These are phyloP conservation scores for Kernera saxatilis DNA, from an alignment of 345 rosid genomes.

Conservation along the genomic window DNA sequence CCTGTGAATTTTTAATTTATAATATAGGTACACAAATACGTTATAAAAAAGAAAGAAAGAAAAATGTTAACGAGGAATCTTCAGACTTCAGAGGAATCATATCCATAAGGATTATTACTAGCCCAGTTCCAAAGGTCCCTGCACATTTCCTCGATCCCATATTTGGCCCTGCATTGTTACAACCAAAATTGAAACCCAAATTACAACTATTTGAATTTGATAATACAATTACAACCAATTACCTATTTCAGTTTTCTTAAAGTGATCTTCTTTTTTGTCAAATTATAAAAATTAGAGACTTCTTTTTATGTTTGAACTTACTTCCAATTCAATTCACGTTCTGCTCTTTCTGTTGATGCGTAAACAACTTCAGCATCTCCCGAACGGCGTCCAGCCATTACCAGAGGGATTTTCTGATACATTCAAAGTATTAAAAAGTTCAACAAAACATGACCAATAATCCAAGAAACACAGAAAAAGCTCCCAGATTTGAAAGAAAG, in stretches of 20 bases:
- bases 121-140: conserved; percentile 97
- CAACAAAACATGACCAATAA: background rate
- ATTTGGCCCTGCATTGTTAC: conserved; percentile 60
- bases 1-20: background rate
- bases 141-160: conserved; percentile 87
- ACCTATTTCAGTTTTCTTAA: background rate
- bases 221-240: no score
- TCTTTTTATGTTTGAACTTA: conserved; percentile 33
- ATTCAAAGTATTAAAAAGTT: background rate
- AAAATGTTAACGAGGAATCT: background rate
- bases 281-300: background rate
- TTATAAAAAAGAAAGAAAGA: background rate
- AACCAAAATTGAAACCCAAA: background rate
- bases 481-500: background rate
- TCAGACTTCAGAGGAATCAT: conserved; percentile 40
- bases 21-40: background rate
- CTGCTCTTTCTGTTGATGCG: conserved; percentile 83
- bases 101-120: conserved; percentile 87
- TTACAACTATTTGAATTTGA: background rate
- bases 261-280: background rate
- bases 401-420: conserved; percentile 71
- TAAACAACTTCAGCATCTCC: conserved; percentile 91
- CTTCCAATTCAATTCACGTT: conserved; percentile 82
- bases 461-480: background rate
- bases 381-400: conserved; percentile 61